Base-by-base conservation (phyloP, 208 protist genomes). In the Leishmania tropica region DNA sequence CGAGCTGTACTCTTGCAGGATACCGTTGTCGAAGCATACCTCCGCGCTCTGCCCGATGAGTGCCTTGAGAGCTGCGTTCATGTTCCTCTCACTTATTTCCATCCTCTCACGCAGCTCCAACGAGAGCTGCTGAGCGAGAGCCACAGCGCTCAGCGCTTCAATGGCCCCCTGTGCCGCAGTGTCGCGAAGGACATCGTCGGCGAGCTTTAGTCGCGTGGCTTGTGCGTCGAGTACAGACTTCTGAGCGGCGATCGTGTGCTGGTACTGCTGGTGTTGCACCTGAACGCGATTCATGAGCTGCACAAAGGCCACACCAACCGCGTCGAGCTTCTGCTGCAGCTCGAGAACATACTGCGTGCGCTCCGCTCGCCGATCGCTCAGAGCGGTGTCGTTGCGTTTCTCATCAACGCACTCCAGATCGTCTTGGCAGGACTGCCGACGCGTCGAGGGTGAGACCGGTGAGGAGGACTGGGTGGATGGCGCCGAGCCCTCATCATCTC, bases 51-150 rank as follows among this genome's bases (percentile, higher is more conserved):
- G 76, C 13, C 81, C 60, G 62, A 94, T 91, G 37, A 96, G 80
- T 10, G 84, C 76, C 42, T 86, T 45, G 5, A 96, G 71, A 13
- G 79, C 86, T 21, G 73, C 74, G 19, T 86, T 83, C 58, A 92
- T 77, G 24, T 87, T 84, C 19, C 78, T 83, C 81, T 96, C 93
- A 31, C 92, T 84, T 2, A 65, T 75, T 51, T 88, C 87, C 88
- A 96, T 94, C 17, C 93, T 88, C 7, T 70, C 64, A 72, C 90
- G 90, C 72, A 96, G 85, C 56, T 90, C 82, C 72, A 89, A 79
- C 31, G 87, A 86, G 71, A 96, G 87, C 74, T 87, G 58, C n/a
- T 84, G 68, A 28, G 88, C 85, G 28, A 80, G 75, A 40, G 60
- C 75, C 71, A 93, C 85, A 3, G 88, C 84, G 73, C 82, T 85